phyloP scores from a whole-genome alignment of 2,329 filamentous ascomycete genomes.

The Penicillium vulpinum region DNA sequence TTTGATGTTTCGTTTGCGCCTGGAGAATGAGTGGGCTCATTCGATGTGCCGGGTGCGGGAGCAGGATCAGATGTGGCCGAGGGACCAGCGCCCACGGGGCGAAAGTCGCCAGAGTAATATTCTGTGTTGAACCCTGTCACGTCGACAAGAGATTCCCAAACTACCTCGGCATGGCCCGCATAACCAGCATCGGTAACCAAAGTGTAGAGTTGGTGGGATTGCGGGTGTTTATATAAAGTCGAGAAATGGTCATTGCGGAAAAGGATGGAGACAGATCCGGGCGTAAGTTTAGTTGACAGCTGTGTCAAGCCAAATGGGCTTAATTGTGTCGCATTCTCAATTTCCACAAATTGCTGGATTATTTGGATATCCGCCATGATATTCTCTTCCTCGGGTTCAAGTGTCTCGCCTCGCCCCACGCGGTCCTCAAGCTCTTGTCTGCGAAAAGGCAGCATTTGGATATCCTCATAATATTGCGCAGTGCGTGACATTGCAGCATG shows the following conservation, averaged over 20 bases:
- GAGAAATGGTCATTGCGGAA: slow-evolving; percentile 98
- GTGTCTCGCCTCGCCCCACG: slow-evolving; percentile 58
- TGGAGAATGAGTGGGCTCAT: slow-evolving; percentile 16
- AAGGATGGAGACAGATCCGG: slow-evolving; percentile 82
- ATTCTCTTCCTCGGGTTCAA: slow-evolving; percentile 72
- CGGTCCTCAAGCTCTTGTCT: slow-evolving; percentile 88
- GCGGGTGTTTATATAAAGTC: slow-evolving; percentile 85
- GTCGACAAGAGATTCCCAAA: slow-evolving; percentile 93
- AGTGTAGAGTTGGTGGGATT: slow-evolving; percentile 71
- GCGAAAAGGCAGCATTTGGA: slow-evolving; percentile 81
- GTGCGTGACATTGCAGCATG: slow-evolving; percentile 70
- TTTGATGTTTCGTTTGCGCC: slow-evolving; percentile 13
- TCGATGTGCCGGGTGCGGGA: slow-evolving; percentile 31
- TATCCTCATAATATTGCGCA: slow-evolving; percentile 85
- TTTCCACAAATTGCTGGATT: slow-evolving; percentile 78
- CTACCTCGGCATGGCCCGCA: slow-evolving; percentile 80
- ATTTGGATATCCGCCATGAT: slow-evolving; percentile 78
- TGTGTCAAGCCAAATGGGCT: slow-evolving; percentile 77
- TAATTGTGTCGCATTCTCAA: slow-evolving; percentile 78
- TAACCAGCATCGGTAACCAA: slow-evolving; percentile 94
- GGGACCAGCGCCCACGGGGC: slow-evolving; percentile 67
- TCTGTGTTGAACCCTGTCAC: slow-evolving; percentile 80
- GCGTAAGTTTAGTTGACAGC: slow-evolving; percentile 67
- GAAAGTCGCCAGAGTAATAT: slow-evolving; percentile 88
- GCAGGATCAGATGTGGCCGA: slow-evolving; percentile 32